Base-by-base conservation (phyloP, 1,139 yeast species). In the Diutina ranongensis region DNA sequence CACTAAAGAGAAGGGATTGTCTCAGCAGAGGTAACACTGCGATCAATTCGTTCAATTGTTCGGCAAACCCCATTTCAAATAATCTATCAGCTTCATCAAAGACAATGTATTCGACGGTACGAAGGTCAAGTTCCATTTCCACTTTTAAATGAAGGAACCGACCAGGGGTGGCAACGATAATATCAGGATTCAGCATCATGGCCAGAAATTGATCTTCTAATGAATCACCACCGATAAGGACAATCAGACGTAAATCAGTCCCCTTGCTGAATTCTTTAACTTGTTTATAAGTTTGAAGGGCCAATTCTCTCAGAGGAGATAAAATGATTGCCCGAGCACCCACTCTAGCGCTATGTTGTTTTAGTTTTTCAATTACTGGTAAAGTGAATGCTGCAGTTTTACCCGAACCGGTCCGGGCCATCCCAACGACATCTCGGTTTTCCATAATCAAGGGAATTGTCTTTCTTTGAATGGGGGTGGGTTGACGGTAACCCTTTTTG, bases 391-490 rank as follows among this genome's bases (percentile, higher is more conserved):
- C 98, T 4, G 97, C 97, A 0, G 99, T 94, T 60, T 94, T 94
- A 71, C 99, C 99, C 31, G 96, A 85, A 56, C 99, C 99, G 1
- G 99, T 94, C 58, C 97, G 76, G 19, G 99, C 99, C 96, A 94
- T 94, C 57, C 97, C 99, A 19, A 94, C 98, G 33, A 94, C 95
- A 65, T 94, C 98, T 57, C 95, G 73, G 49, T 79, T 83, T 49
- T 85, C 89, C 68, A 92, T 68, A 48, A 92, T 81, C 48, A 88
- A 70, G 1, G 98, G 98, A 48, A 94, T 86, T 2, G 98, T 82
- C 59, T 89, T 89, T 51, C 98, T 74, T 65, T 94, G 99, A 60
- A 94, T 94, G 1, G 99, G 98, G 0, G 99, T 94, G 9, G 99
- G 98, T 54, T 85, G 94, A 55, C 80, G 83, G 66, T 80, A 94